Evolutionary conservation across 805 yeast species (phyloP).

Genomic region (Nematodospora valgi): DNA sequence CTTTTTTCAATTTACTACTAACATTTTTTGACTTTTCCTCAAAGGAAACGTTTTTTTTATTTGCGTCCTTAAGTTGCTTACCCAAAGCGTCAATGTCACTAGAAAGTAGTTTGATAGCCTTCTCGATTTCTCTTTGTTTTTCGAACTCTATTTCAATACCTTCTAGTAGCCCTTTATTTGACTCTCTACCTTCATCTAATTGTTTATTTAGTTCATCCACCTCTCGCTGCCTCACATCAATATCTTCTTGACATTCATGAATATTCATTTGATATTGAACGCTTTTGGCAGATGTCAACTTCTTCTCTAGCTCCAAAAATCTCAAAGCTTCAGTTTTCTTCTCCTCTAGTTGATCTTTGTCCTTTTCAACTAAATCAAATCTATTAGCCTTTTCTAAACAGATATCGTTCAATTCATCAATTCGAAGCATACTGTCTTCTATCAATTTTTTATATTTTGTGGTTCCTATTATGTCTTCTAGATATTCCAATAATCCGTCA

Average conservation of each 20-base stretch:
- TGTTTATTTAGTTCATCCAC: slow-evolving; percentile 39
- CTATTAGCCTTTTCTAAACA: slow-evolving; percentile 80
- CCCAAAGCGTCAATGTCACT: slow-evolving; percentile 16
- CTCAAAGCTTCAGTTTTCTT: slow-evolving; percentile 67
- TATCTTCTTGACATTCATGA: slow-evolving; percentile 33
- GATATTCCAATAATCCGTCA: slow-evolving; percentile 89
- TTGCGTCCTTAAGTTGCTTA: slow-evolving; percentile 30
- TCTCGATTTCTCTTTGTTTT: slow-evolving; percentile 19
- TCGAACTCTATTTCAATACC: slow-evolving; percentile 27
- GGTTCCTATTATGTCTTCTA: slow-evolving; percentile 97
- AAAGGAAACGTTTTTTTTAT: slow-evolving; percentile 57
- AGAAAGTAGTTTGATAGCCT: slow-evolving; percentile 12
- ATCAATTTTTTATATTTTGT: slow-evolving; percentile 75
- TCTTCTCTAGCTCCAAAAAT: slow-evolving; percentile 63
- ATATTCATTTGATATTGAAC: slow-evolving; percentile 53
- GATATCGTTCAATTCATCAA: slow-evolving; percentile 74
- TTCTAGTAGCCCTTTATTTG: slow-evolving; percentile 24
- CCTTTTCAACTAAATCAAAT: slow-evolving; percentile 75
- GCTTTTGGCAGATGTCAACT: slow-evolving; percentile 50
- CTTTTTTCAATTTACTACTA: slow-evolving; percentile 54
- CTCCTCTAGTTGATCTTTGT: slow-evolving; percentile 61
- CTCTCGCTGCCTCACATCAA: slow-evolving; percentile 37
- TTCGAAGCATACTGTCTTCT: slow-evolving; percentile 55
- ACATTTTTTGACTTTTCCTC: slow-evolving; percentile 77
- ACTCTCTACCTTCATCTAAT: slow-evolving; percentile 25